Evolutionary conservation across 23 red algal genomes (phyloP), one percentile per base, ranked within the genome.

Genomic region (Gracilariopsis chorda): DNA sequence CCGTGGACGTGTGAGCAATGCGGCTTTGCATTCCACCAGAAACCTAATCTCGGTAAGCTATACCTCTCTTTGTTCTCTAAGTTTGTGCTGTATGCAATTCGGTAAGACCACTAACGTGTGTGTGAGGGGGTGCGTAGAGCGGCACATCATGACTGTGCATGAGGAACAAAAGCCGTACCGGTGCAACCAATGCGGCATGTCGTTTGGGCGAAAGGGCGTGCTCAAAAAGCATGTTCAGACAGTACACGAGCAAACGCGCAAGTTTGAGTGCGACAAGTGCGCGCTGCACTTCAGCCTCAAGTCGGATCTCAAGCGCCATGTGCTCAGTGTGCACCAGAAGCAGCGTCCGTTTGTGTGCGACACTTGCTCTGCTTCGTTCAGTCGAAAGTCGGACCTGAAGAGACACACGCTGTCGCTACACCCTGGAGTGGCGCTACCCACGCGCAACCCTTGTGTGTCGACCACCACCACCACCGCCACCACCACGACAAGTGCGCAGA

Each of bases 181-280:
- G 20, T 93, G 90, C 51, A 35, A 57, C 51, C 61, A 75, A 60
- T 93, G 90, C 37, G 90, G 59, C n/a, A 51, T 68, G 53, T 77
- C 90, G 32, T 93, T 93, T 78, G 90, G 76, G 42, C 90, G 90
- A 30, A 93, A 93, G 40, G 77, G 77, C 19, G 90, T 84, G 32
- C 63, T 93, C 43, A 93, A 93, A 78, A 83, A 84, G 49, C 90
- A 93, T 78, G 67, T 84, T 24, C 77, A 83, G 20, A 63, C 67
- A 14, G 90, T 93, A 27, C 90, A 93, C 44, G 78, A 93, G 25
- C 56, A 83, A 13, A 45, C 61, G 19, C 90, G 90, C 90, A 84
- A 76, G 51, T 93, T 93, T 51, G 75, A 55, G n/a, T 93, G 90
- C 67, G 78, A 73, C 27, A 48, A 23, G 28, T 93, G 90, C 51